Evolutionary conservation across 108 stramenopile genomes (phyloP).

Genomic region (Aurantiochytrium sp.): DNA sequence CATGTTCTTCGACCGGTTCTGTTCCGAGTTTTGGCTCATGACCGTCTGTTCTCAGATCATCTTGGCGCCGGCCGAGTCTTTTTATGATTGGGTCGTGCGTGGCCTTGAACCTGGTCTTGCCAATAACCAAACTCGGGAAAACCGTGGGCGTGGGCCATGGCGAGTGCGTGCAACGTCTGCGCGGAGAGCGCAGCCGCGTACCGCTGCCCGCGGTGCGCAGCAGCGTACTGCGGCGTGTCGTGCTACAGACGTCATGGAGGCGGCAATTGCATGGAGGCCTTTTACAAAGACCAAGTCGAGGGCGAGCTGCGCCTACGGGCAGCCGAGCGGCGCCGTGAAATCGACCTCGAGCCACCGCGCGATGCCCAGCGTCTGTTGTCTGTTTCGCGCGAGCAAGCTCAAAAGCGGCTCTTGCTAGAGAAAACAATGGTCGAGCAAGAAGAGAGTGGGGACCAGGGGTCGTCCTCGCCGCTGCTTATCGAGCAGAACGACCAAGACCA

Average conservation of each 20-base stretch:
- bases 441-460: background rate
- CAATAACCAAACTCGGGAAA: no score
- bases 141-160: no score
- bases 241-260: background rate
- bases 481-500: background rate
- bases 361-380: background rate
- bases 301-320: background rate
- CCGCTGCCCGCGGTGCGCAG: background rate
- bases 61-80: no score
- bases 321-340: background rate
- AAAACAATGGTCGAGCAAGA: background rate
- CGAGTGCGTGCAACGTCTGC: background rate
- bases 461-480: no score
- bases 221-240: background rate
- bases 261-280: background rate
- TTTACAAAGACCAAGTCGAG: conserved; percentile 3
- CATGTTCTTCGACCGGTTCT: no score
- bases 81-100: no score
- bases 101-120: no score
- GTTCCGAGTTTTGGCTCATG: no score
- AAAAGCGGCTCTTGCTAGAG: background rate
- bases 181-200: background rate
- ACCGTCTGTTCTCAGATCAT: no score
- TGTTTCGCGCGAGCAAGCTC: background rate
- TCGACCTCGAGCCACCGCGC: background rate